Percentiles rank a stretch among this genome's conserved stretches.
These are phyloP conservation scores for Lepiota brunneoincarnata DNA, from an alignment of 768 basidiomycete species.

Conservation along the genomic window DNA sequence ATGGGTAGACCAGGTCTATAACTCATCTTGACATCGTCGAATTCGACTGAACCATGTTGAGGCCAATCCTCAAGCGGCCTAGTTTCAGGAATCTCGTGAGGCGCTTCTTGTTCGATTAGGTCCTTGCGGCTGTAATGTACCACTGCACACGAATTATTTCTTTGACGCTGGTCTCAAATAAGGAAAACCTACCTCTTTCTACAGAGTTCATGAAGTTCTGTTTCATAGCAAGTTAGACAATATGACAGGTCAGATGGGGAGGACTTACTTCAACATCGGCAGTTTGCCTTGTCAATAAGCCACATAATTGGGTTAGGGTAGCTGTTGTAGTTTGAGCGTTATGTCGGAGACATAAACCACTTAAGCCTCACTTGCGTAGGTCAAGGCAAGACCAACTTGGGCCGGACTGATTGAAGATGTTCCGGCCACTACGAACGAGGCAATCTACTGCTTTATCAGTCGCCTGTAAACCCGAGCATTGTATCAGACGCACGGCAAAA, in stretches of 20 bases:
- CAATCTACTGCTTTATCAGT: constrained; percentile 41
- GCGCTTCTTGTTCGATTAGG: constrained; percentile 59
- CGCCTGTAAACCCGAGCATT: not conserved
- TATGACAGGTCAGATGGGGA: not conserved
- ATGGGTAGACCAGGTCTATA: constrained; percentile 73
- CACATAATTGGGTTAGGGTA: constrained; percentile 48
- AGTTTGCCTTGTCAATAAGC: constrained; percentile 53
- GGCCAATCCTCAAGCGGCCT: constrained; percentile 69
- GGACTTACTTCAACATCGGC: constrained; percentile 60
- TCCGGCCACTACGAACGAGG: constrained; percentile 58
- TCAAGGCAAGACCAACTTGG: constrained; percentile 69
- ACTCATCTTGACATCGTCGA: constrained; percentile 56
- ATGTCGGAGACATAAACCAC: not conserved
- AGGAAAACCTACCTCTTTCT: constrained; percentile 40
- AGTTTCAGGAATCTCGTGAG: constrained; percentile 53
- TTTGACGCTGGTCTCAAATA: not conserved
- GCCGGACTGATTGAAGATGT: constrained; percentile 59
- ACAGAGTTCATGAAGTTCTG: constrained; percentile 69
- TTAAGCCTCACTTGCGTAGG: constrained; percentile 48
- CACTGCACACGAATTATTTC: constrained; percentile 27
- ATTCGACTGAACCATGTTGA: constrained; percentile 51
- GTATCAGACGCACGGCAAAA: constrained; percentile 39
- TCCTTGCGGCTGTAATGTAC: constrained; percentile 52
- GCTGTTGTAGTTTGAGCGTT: constrained; percentile 26
- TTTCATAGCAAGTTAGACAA: not conserved